Base-by-base conservation (phyloP, 2,329 filamentous ascomycete genomes). In the Cladosporium sp. region DNA sequence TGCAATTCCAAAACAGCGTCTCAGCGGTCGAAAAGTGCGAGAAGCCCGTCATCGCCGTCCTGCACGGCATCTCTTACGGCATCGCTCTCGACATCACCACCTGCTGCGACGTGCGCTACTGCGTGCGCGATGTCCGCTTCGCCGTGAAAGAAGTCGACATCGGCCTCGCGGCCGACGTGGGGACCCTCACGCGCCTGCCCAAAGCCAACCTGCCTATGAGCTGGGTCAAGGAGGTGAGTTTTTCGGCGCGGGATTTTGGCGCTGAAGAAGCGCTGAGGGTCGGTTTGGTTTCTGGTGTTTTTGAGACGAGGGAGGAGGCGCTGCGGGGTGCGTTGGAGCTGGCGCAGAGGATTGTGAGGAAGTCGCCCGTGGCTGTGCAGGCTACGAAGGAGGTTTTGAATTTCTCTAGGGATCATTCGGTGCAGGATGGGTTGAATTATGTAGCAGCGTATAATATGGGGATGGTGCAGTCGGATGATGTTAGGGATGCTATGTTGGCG, bases 341-440 rank as follows among this genome's bases (percentile, higher is more conserved):
- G 61, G 88, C 85, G 1, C 69, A 63, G 9, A 60, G 82, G 61
- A 79, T 96, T 52, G 86, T 87, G 22, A 73, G 67, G 15, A 96
- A 96, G 78, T 93, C 87, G 62, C 92, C 92, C 0, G 83, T 97
- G 18, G 90, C 89, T 1, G 86, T 92, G 56, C 82, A 89, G 72
- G 85, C 87, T 5, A 95, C 90, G 7, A 95, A 95, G 74, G 86
- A 93, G 71, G 70, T 95, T 55, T 65, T 95, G 63, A 90, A 93
- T 68, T 88, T 85, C 63, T 86, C 84, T 29, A 78, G 88, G 60
- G 91, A 95, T 67, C 82, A 90, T 66, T 76, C 78, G 2, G 81
- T 95, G 22, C 80, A 79, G 39, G 89, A 95, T 59, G 88, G 84
- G 40, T 70, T 97, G 66, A 80, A 81, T 51, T 96, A 95, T 68